Evolutionary conservation across 2,329 filamentous ascomycete genomes (phyloP).

Genomic region (Ceratocystis cacaofunesta): DNA sequence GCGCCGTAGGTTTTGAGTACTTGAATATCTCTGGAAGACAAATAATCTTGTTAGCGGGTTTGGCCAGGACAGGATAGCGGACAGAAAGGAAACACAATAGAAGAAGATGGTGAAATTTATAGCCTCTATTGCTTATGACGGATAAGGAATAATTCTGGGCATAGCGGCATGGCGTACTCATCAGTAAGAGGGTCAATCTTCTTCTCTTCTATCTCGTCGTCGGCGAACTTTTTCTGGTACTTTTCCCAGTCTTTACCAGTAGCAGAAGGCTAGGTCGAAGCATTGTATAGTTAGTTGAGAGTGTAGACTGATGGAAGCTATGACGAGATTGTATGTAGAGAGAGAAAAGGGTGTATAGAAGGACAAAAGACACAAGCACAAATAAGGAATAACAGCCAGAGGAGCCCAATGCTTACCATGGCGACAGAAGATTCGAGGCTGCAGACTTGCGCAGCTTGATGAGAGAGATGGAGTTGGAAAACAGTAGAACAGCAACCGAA

Average conservation of each 20-base stretch:
- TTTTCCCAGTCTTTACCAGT: conserved; percentile 95
- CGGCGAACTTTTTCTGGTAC: conserved; percentile 91
- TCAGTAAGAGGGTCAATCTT: conserved; percentile 96
- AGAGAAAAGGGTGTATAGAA: not conserved
- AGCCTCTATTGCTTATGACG: no score
- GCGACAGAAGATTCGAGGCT: conserved; percentile 5
- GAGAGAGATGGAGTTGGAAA: not conserved
- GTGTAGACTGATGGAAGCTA: not conserved
- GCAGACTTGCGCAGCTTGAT: not conserved
- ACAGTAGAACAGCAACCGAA: not conserved
- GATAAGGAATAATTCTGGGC: no score
- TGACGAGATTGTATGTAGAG: not conserved
- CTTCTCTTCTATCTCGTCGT: conserved; percentile 97
- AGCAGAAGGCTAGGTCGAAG: conserved; percentile 60
- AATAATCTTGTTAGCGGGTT: not conserved
- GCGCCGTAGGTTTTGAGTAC: conserved; percentile 98
- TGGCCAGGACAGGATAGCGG: no score
- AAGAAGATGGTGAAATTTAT: no score
- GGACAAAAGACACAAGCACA: not conserved
- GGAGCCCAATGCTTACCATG: conserved; percentile 6
- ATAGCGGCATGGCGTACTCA: conserved; percentile 42
- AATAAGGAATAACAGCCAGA: no score
- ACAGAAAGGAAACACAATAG: no score
- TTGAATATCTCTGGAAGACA: conserved; percentile 69
- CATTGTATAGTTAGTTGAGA: no score